A percentile compares a stretch with the other conserved stretches of the same genome.
Evolutionary conservation across 2,329 filamentous ascomycete species (phyloP).

Genomic region (Aureobasidium namibiae): DNA sequence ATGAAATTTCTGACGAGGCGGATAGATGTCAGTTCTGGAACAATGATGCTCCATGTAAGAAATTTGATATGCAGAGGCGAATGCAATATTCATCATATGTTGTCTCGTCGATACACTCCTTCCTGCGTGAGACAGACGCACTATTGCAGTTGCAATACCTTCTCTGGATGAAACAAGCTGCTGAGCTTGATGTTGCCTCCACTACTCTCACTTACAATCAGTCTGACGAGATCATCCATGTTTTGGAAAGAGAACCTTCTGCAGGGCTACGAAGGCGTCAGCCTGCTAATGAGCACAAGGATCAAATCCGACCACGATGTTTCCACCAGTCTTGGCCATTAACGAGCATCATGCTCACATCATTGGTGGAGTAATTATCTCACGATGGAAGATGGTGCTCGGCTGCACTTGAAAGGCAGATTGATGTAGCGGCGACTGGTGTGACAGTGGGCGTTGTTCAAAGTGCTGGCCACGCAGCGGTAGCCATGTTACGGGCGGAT

Average conservation of each 20-base stretch:
- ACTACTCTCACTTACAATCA: constrained; percentile 90
- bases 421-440: constrained; percentile 1
- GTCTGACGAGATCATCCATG: constrained; percentile 74
- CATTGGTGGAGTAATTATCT: constrained; percentile 93
- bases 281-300: constrained; percentile 34
- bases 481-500: neutral
- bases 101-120: too few species aligned
- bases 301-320: neutral
- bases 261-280: constrained; percentile 57
- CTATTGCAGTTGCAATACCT: too few species aligned
- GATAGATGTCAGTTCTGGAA: neutral
- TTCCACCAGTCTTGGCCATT: constrained; percentile 64
- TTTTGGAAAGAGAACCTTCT: constrained; percentile 63
- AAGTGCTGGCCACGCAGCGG: neutral
- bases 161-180: too few species aligned
- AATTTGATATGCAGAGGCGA: too few species aligned
- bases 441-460: neutral
- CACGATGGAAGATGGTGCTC: constrained; percentile 68
- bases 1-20: neutral
- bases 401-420: neutral
- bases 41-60: too few species aligned
- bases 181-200: constrained; percentile 98
- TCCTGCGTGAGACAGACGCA: too few species aligned
- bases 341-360: constrained; percentile 84
- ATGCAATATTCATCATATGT: too few species aligned